Percentiles rank a stretch among this genome's conserved stretches.
phyloP scores from a whole-genome alignment of 164 flowering plant genomes.

The Buxus sempervirens region DNA sequence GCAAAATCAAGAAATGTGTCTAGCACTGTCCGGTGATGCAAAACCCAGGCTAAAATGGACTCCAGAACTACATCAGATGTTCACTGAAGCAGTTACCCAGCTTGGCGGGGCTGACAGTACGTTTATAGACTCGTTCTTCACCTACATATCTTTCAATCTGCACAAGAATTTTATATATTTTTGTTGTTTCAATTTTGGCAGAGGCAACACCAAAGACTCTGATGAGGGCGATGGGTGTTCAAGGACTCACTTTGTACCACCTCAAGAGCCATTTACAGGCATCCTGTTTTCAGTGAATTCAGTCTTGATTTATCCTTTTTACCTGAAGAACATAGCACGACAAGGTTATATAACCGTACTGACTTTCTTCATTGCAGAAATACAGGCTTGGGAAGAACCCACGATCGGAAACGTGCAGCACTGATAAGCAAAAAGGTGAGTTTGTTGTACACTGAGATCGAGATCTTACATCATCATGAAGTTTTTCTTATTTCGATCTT shows the following conservation, averaged over 20 bases:
- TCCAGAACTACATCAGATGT: conserved; percentile 70
- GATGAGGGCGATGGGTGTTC: conserved; percentile 67
- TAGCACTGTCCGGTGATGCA: conserved; percentile 74
- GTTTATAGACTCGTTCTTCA: conserved; percentile 7
- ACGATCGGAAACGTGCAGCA: conserved; percentile 33
- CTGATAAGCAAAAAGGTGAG: conserved; percentile 49
- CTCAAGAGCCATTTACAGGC: conserved; percentile 77
- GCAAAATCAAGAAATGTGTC: conserved; percentile 53
- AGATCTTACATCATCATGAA: not conserved
- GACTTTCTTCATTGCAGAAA: conserved; percentile 39
- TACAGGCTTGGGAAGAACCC: conserved; percentile 62
- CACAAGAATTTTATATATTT: not conserved
- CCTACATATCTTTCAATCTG: not conserved
- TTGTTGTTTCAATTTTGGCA: conserved; percentile 19
- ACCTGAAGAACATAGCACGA: not conserved
- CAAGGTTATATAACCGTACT: not conserved
- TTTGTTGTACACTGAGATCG: conserved; percentile 12
- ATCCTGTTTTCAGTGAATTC: conserved; percentile 3
- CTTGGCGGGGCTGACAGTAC: conserved; percentile 80
- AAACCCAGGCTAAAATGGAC: conserved; percentile 91
- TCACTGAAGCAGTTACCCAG: conserved; percentile 57
- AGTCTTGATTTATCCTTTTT: not conserved
- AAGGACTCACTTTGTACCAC: conserved; percentile 67
- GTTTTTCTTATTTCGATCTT: conserved; percentile 2
- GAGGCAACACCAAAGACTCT: conserved; percentile 75